These are phyloP conservation scores for slime mould (Dictyostelium discoideum) DNA, from an alignment of 78 protist genomes.

Conservation along the genomic window DNA sequence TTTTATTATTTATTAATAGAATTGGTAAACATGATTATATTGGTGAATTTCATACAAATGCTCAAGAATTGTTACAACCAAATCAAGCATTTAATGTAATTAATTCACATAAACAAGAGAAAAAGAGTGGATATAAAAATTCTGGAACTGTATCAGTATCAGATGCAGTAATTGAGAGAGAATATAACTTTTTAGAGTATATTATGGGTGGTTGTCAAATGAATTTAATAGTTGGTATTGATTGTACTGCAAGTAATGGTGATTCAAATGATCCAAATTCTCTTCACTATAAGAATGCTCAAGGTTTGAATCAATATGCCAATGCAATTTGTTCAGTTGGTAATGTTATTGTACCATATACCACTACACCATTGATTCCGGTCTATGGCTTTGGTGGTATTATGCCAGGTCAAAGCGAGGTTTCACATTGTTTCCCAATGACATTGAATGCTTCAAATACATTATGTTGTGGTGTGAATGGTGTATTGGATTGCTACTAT, in stretches of 20 bases:
- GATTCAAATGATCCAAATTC: neutral
- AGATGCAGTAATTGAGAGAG: constrained; percentile 24
- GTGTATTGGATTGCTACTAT: constrained; percentile 72
- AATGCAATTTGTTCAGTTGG: constrained; percentile 49
- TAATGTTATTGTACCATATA: constrained; percentile 42
- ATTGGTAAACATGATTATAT: constrained; percentile 81
- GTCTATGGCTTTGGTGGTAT: constrained; percentile 91
- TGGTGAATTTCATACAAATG: constrained; percentile 45
- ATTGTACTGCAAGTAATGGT: constrained; percentile 93
- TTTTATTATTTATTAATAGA: neutral
- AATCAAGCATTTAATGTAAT: neutral
- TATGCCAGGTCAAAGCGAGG: constrained; percentile 35
- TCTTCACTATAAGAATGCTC: constrained; percentile 23
- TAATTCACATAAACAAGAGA: constrained; percentile 61
- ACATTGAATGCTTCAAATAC: neutral
- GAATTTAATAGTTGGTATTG: constrained; percentile 87
- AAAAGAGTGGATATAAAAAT: constrained; percentile 52
- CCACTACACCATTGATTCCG: constrained; percentile 43
- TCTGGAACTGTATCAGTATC: constrained; percentile 66
- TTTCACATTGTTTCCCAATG: constrained; percentile 86
- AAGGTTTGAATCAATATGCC: constrained; percentile 74
- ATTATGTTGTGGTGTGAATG: constrained; percentile 38
- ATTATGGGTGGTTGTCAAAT: constrained; percentile 84
- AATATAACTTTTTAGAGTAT: constrained; percentile 83
- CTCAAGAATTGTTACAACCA: constrained; percentile 24